phyloP scores from a whole-genome alignment of 2,329 filamentous ascomycete species.

The Penicillium olsonii region DNA sequence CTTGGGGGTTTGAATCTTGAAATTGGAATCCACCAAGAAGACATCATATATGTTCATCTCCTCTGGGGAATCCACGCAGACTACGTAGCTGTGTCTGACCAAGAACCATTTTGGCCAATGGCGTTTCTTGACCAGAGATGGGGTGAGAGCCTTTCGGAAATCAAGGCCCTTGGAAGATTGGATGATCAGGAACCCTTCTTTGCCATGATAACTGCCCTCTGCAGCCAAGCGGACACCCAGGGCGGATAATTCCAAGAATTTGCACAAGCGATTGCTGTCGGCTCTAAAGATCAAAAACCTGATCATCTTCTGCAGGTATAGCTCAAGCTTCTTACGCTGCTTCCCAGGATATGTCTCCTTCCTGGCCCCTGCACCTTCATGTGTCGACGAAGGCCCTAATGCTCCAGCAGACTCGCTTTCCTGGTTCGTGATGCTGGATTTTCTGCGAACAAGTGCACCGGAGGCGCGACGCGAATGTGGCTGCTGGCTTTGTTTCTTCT shows the following conservation, averaged over 20 bases:
- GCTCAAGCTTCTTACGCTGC: conserved; percentile 82
- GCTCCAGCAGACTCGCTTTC: conserved; percentile 42
- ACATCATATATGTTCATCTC: conserved; percentile 99
- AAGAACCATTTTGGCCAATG: conserved; percentile 97
- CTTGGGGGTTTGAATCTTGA: conserved; percentile 75
- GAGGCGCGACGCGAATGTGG: conserved; percentile 51
- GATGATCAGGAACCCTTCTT: conserved; percentile 92
- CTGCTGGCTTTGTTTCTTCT: conserved; percentile 43
- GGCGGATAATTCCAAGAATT: conserved; percentile 92
- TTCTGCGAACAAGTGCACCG: conserved; percentile 59
- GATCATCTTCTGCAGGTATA: conserved; percentile 90
- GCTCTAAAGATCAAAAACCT: conserved; percentile 95
- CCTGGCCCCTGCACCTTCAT: conserved; percentile 41
- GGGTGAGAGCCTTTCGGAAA: conserved; percentile 77
- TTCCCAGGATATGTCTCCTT: conserved; percentile 71
- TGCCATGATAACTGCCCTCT: conserved; percentile 95
- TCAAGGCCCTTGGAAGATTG: conserved; percentile 88
- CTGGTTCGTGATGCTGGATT: conserved; percentile 53
- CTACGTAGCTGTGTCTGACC: conserved; percentile 95
- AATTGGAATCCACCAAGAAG: conserved; percentile 90
- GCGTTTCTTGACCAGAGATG: conserved; percentile 73
- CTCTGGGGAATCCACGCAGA: conserved; percentile 96
- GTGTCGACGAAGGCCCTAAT: conserved; percentile 33
- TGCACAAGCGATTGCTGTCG: conserved; percentile 92
- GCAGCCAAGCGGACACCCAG: conserved; percentile 90